Percentiles rank a stretch among this genome's conserved stretches.
These are phyloP conservation scores for Dendrobium chrysotoxum DNA, from an alignment of 106 monocot species.

Conservation along the genomic window DNA sequence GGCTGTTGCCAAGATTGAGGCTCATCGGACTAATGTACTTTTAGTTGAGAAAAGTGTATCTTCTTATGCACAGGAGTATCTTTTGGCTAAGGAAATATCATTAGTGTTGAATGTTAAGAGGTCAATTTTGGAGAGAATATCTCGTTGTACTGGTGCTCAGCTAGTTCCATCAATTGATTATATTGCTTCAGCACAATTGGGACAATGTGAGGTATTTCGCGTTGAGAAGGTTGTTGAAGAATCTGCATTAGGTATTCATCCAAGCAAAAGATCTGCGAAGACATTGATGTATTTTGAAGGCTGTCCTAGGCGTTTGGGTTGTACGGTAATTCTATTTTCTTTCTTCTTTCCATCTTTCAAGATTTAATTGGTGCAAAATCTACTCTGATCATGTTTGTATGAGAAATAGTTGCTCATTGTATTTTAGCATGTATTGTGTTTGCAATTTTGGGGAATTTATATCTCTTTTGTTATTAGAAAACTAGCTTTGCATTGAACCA, in stretches of 20 bases:
- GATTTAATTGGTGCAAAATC: background rate
- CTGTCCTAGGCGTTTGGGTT: conserved; percentile 75
- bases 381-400: background rate
- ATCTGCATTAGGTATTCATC: conserved; percentile 14
- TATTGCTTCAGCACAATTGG: conserved; percentile 47
- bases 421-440: background rate
- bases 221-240: conserved; percentile 49
- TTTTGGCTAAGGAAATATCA: conserved; percentile 85
- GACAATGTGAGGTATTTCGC: conserved; percentile 69
- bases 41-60: conserved; percentile 93
- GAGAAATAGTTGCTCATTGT: background rate
- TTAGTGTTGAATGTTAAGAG: conserved; percentile 85
- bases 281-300: conserved; percentile 95
- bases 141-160: conserved; percentile 76
- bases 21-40: conserved; percentile 66
- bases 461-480: background rate
- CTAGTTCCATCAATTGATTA: conserved; percentile 68
- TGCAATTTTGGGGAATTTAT: background rate
- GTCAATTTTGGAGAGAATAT: conserved; percentile 70
- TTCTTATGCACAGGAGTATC: conserved; percentile 70
- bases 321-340: conserved; percentile 59
- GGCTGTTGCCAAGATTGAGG: conserved; percentile 63
- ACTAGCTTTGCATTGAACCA: background rate
- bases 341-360: background rate
- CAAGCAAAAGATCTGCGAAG: conserved; percentile 49